Evolutionary conservation across 2,329 filamentous ascomycete genomes (phyloP).

Genomic region (Chaetomium globosum): DNA sequence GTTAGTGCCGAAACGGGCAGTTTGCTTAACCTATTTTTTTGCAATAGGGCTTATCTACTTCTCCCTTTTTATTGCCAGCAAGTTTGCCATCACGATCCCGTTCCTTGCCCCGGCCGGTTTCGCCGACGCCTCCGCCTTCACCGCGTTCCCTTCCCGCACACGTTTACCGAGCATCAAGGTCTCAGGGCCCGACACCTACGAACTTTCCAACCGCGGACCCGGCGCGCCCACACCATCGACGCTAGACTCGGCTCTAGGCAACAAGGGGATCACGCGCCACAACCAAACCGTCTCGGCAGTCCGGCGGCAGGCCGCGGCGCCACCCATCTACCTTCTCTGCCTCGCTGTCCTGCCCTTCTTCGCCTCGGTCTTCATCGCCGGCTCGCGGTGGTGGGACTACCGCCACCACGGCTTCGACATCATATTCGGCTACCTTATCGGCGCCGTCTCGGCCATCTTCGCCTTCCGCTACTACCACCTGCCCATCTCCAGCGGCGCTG

Average conservation of each 20-base stretch:
- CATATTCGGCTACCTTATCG: slow-evolving; percentile 79
- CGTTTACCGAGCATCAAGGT: slow-evolving; percentile 49
- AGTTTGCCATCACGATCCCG: slow-evolving; percentile 74
- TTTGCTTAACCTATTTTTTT: background rate
- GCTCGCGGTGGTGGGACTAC: slow-evolving; percentile 84
- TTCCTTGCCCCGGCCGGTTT: slow-evolving; percentile 60
- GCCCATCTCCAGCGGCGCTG: slow-evolving; percentile 74
- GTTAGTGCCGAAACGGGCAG: background rate
- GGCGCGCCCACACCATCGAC: slow-evolving; percentile 37
- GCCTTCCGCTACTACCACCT: slow-evolving; percentile 85
- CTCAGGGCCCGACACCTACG: slow-evolving; percentile 44
- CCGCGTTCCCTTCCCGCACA: slow-evolving; percentile 75
- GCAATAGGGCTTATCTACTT: slow-evolving; percentile 77
- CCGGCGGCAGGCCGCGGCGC: slow-evolving; percentile 76
- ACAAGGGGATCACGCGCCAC: slow-evolving; percentile 41
- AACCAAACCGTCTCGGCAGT: slow-evolving; percentile 53
- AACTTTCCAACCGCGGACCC: slow-evolving; percentile 35
- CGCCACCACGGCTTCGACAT: slow-evolving; percentile 93
- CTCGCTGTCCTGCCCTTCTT: slow-evolving; percentile 72
- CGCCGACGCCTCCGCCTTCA: slow-evolving; percentile 53
- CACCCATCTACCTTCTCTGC: slow-evolving; percentile 76
- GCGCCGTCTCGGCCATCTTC: slow-evolving; percentile 69
- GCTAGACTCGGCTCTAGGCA: slow-evolving; percentile 39
- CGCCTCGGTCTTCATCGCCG: slow-evolving; percentile 76
- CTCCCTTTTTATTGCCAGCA: slow-evolving; percentile 82